Evolutionary conservation across 495 filamentous ascomycete species (phyloP).

Genomic region (Entonaema liquescens): DNA sequence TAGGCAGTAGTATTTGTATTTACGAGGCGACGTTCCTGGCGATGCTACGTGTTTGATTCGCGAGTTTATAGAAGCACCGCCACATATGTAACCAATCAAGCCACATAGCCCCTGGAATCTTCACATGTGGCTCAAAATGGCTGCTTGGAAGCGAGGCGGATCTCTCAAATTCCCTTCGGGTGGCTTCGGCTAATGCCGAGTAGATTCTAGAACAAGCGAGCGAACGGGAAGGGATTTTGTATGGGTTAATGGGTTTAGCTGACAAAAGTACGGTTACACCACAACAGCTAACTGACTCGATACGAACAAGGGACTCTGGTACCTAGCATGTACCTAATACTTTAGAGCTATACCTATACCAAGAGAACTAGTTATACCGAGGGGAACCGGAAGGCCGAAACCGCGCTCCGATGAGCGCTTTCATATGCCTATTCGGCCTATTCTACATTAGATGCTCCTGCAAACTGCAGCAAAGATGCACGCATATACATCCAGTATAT

Average conservation of each 20-base stretch:
- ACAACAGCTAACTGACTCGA: not conserved
- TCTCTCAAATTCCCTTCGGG: constrained; percentile 1
- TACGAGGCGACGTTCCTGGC: not conserved
- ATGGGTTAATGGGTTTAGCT: not conserved
- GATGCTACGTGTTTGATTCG: not conserved
- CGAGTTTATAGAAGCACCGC: not conserved
- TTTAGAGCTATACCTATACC: too few relatives aligned
- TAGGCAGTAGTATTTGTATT: not conserved
- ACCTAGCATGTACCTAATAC: not conserved
- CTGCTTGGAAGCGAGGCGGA: not conserved
- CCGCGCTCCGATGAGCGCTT: constrained; percentile 4
- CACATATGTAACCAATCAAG: not conserved
- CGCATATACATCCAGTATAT: not conserved
- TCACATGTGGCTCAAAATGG: not conserved
- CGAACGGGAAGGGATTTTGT: not conserved
- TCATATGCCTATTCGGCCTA: not conserved
- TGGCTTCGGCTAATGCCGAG: constrained; percentile 27
- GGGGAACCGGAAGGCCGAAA: not conserved
- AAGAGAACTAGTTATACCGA: not conserved
- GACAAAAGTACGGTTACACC: not conserved
- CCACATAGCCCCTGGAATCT: not conserved
- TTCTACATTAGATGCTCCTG: not conserved
- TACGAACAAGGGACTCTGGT: not conserved
- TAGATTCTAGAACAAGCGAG: constrained; percentile 18
- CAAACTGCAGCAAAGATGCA: not conserved